phyloP scores from a whole-genome alignment of 768 basidiomycete genomes.

The Xerocomellus intermedius region DNA sequence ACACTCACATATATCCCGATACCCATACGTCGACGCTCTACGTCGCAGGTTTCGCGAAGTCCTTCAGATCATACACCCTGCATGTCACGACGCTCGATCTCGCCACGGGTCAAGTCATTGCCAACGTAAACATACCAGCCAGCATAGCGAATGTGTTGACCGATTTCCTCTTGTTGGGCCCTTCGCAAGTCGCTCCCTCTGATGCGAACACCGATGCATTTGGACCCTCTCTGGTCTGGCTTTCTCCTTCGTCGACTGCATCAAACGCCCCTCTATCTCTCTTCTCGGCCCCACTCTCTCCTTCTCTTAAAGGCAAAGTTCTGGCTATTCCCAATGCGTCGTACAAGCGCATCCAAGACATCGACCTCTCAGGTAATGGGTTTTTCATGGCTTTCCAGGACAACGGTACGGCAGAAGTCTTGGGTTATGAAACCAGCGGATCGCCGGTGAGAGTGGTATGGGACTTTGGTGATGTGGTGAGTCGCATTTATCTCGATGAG shows the following conservation, averaged over 20 bases:
- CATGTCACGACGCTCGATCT: constrained; percentile 63
- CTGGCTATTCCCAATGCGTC: constrained; percentile 39
- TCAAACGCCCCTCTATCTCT: constrained; percentile 15
- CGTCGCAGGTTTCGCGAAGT: constrained; percentile 45
- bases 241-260: constrained; percentile 22
- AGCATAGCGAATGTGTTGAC: constrained; percentile 36
- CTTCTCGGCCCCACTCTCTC: constrained; percentile 44
- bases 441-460: constrained; percentile 46
- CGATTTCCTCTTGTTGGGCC: constrained; percentile 38
- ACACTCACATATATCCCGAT: constrained; percentile 59
- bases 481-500: constrained; percentile 4
- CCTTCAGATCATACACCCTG: constrained; percentile 54
- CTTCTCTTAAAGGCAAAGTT: constrained; percentile 50
- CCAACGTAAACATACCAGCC: constrained; percentile 54
- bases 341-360: constrained; percentile 57
- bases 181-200: constrained; percentile 7
- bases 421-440: constrained; percentile 42
- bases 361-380: constrained; percentile 56
- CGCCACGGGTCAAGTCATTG: constrained; percentile 49
- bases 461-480: constrained; percentile 57
- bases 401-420: constrained; percentile 56
- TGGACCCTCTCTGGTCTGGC: constrained; percentile 36
- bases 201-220: not conserved
- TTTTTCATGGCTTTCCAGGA: constrained; percentile 56
- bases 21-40: constrained; percentile 54